These are phyloP conservation scores for Ogataea pignaliae DNA, from an alignment of 805 yeast species.

Conservation along the genomic window DNA sequence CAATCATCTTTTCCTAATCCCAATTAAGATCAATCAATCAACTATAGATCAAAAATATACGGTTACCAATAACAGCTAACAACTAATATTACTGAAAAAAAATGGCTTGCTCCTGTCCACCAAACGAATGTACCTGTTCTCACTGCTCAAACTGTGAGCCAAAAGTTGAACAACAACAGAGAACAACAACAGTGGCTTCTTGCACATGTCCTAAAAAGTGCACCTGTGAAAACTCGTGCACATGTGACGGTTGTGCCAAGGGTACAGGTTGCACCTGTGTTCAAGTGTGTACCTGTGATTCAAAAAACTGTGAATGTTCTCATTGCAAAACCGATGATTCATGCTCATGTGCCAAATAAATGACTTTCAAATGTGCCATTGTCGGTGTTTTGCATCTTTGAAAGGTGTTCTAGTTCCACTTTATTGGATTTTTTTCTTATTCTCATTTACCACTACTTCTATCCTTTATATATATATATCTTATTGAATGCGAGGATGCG, in stretches of 20 bases:
- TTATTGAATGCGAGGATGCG: no score
- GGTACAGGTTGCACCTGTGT: slow-evolving; percentile 7
- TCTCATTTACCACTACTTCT: no score
- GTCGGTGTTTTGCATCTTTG: no score
- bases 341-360: no score
- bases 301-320: neutral
- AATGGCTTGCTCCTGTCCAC: slow-evolving; percentile 15
- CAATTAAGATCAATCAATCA: neutral
- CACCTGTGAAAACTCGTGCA: slow-evolving; percentile 5
- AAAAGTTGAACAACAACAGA: no score
- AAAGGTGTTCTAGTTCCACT: no score
- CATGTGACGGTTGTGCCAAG: slow-evolving; percentile 4
- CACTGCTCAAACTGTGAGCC: neutral
- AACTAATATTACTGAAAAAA: neutral
- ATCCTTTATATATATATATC: no score
- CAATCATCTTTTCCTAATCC: no score
- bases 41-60: slow-evolving; percentile 4
- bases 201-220: slow-evolving; percentile 8
- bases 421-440: no score
- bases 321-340: no score
- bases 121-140: slow-evolving; percentile 6
- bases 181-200: neutral
- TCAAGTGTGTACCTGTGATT: slow-evolving; percentile 5
- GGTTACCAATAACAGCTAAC: neutral
- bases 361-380: no score